Conservation (phyloP, 2,329 filamentous ascomycete genomes). For the Diplocarpon rosae region DNA sequence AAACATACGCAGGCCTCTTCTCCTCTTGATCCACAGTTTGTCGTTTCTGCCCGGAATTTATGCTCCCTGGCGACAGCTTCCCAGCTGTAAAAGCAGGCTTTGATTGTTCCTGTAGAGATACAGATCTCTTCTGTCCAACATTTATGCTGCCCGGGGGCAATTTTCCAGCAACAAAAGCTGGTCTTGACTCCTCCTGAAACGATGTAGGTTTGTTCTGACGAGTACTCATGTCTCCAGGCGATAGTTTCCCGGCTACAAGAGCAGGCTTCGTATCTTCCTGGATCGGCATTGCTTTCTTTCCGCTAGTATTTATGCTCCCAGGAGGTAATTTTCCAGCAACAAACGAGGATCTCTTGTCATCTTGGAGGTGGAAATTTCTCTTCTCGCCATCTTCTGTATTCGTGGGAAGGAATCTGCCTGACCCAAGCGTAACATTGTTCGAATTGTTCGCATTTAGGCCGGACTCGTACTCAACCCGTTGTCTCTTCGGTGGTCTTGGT, state of each 20-base stretch:
- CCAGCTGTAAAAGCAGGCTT: slow-evolving; percentile 23
- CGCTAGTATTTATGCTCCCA: slow-evolving; percentile 17
- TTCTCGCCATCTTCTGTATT: slow-evolving; percentile 26
- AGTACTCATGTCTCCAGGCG: slow-evolving; percentile 26
- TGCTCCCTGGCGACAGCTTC: slow-evolving; percentile 29
- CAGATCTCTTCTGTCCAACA: slow-evolving; percentile 21
- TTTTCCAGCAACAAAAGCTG: slow-evolving; percentile 18
- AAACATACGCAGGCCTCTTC: slow-evolving; percentile 11
- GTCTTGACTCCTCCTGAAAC: slow-evolving; percentile 8
- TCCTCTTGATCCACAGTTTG: slow-evolving; percentile 5
- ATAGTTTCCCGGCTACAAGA: slow-evolving; percentile 29
- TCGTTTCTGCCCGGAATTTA: slow-evolving; percentile 11
- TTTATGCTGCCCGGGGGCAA: slow-evolving; percentile 21
- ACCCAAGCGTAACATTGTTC: slow-evolving; percentile 17
- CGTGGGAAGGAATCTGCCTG: slow-evolving; percentile 27
- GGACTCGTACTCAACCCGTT: slow-evolving; percentile 28
- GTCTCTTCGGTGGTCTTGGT: slow-evolving; percentile 34
- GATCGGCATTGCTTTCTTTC: slow-evolving; percentile 1
- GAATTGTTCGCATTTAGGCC: slow-evolving; percentile 15
- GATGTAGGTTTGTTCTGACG: slow-evolving; percentile 3
- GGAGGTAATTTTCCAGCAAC: slow-evolving; percentile 28
- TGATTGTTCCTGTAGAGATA: slow-evolving; percentile 24
- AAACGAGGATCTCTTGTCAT: slow-evolving; percentile 23
- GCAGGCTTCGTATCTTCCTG: slow-evolving; percentile 13
- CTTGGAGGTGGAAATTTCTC: slow-evolving; percentile 13